Percentiles rank a stretch among this genome's conserved stretches.
phyloP scores from a whole-genome alignment of 768 basidiomycete species.

The Serendipita sp. region DNA sequence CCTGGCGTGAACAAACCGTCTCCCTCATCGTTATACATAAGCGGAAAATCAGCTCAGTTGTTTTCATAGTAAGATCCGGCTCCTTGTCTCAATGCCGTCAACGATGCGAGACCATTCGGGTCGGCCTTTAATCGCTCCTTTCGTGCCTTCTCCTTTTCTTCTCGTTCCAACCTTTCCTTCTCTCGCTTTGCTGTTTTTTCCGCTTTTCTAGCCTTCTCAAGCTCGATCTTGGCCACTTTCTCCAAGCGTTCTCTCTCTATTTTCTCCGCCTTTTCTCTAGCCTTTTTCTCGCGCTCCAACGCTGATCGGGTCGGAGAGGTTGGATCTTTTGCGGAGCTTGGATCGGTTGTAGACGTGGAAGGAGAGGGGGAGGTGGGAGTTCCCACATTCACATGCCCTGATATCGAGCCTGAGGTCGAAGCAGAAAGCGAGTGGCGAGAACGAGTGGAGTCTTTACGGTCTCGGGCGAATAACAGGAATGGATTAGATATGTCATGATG shows the following conservation, averaged over 20 bases:
- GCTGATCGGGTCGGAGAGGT: neutral
- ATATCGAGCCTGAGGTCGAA: neutral
- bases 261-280: neutral
- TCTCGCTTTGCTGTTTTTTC: slow-evolving; percentile 1
- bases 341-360: neutral
- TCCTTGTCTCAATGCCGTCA: slow-evolving; percentile 3
- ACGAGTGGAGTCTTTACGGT: neutral
- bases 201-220: neutral
- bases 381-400: neutral
- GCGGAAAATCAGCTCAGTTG: neutral
- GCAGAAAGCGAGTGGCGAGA: neutral
- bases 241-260: neutral
- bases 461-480: neutral
- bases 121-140: neutral
- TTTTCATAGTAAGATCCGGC: neutral
- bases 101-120: neutral
- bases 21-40: neutral
- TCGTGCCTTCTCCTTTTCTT: neutral
- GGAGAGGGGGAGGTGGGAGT: neutral
- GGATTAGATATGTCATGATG: slow-evolving; percentile 4
- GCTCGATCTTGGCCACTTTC: neutral
- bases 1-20: neutral
- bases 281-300: neutral
- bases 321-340: neutral
- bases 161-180: neutral